phyloP scores from a whole-genome alignment of 140 eudicot genomes.

The Eryngium alpinum region DNA sequence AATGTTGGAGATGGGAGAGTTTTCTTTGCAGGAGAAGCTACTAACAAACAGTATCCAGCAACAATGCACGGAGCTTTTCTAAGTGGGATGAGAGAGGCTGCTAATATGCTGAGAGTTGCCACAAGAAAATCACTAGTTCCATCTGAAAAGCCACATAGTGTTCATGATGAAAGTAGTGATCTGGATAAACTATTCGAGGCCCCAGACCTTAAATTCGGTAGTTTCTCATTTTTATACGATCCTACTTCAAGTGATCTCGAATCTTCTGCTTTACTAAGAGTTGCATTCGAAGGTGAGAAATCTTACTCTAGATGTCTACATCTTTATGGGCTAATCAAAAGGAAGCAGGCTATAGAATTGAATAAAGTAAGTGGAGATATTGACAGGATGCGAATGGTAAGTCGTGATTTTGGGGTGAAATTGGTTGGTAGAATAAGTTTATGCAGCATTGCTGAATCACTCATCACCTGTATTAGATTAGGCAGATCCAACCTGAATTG shows the following conservation, averaged over 20 bases:
- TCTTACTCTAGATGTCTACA: slow-evolving; percentile 19
- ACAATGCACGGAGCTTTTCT: slow-evolving; percentile 99
- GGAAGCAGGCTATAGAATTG: slow-evolving; percentile 37
- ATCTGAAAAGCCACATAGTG: slow-evolving; percentile 21
- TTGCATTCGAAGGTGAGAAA: slow-evolving; percentile 29
- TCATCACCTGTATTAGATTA: slow-evolving; percentile 32
- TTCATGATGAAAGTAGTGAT: slow-evolving; percentile 20
- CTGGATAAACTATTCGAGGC: slow-evolving; percentile 27
- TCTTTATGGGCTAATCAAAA: slow-evolving; percentile 39
- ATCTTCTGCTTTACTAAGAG: slow-evolving; percentile 32
- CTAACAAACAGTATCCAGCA: slow-evolving; percentile 90
- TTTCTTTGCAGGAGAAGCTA: slow-evolving; percentile 97
- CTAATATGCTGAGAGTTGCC: slow-evolving; percentile 66
- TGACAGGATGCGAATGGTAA: slow-evolving; percentile 33
- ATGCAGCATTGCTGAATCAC: slow-evolving; percentile 32
- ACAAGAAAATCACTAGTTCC: slow-evolving; percentile 34
- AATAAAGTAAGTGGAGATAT: slow-evolving; percentile 34
- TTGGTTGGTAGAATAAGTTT: slow-evolving; percentile 42
- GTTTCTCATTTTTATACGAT: slow-evolving; percentile 38
- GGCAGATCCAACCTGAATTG: slow-evolving; percentile 18
- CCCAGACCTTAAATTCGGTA: slow-evolving; percentile 43
- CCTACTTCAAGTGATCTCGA: slow-evolving; percentile 37
- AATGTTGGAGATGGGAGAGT: slow-evolving; percentile 71
- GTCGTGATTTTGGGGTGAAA: slow-evolving; percentile 27
- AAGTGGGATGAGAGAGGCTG: slow-evolving; percentile 99